phyloP scores from a whole-genome alignment of 495 filamentous ascomycete genomes.

The Penicillium psychrofluorescens region DNA sequence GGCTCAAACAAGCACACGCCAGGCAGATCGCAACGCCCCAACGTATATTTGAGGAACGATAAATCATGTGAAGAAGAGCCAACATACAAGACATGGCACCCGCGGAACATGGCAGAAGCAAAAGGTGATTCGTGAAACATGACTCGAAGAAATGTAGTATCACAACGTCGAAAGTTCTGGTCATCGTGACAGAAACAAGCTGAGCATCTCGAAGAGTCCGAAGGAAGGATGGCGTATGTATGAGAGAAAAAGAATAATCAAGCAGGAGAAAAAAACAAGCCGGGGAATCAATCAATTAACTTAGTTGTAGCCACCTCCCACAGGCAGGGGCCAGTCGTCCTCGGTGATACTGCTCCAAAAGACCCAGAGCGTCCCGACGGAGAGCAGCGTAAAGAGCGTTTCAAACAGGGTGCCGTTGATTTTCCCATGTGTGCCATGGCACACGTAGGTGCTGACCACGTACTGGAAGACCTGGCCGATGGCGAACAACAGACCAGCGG shows the following conservation, averaged over 20 bases:
- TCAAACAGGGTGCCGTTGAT: slow-evolving; percentile 93
- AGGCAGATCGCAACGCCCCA: slow-evolving; percentile 6
- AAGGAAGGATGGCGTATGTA: slow-evolving; percentile 13
- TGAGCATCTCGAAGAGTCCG: slow-evolving; percentile 1
- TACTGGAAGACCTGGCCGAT: slow-evolving; percentile 94
- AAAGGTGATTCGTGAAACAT: slow-evolving; percentile 24
- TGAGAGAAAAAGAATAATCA: slow-evolving; percentile 8
- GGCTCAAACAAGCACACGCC: background rate
- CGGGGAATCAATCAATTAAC: slow-evolving; percentile 1
- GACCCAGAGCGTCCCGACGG: slow-evolving; percentile 77
- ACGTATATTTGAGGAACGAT: background rate
- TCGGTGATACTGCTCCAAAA: slow-evolving; percentile 99
- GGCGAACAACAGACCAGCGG: slow-evolving; percentile 73
- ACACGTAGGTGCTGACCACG: slow-evolving; percentile 84
- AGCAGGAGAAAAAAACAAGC: slow-evolving; percentile 1
- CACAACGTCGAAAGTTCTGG: slow-evolving; percentile 19
- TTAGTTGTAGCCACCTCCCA: slow-evolving; percentile 41
- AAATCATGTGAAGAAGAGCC: slow-evolving; percentile 4
- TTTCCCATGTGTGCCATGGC: slow-evolving; percentile 68
- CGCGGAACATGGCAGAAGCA: slow-evolving; percentile 3
- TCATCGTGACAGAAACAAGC: slow-evolving; percentile 10
- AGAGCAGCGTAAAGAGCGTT: slow-evolving; percentile 80
- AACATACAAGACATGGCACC: slow-evolving; percentile 7
- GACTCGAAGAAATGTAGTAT: slow-evolving; percentile 21
- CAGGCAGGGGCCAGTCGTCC: slow-evolving; percentile 88